These are phyloP conservation scores for Lanmaoa rubissima DNA, from an alignment of 768 basidiomycete species.

Conservation along the genomic window DNA sequence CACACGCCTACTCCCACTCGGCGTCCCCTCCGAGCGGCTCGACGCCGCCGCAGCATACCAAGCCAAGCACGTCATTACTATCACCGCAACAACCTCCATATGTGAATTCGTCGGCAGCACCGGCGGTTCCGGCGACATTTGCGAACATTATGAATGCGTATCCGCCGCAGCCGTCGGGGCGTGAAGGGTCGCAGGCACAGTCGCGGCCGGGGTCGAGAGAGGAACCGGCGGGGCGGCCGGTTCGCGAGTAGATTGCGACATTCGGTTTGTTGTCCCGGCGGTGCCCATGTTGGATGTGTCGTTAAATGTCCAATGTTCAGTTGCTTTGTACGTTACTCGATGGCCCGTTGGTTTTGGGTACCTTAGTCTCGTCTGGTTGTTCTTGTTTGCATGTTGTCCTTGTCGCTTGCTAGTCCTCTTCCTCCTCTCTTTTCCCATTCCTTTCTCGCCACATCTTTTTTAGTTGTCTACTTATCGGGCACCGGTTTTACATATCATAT, in stretches of 20 bases:
- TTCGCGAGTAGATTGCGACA: constrained; percentile 12
- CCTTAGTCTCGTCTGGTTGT: neutral
- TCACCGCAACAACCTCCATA: constrained; percentile 24
- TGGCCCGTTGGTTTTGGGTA: constrained; percentile 1
- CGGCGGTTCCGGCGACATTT: constrained; percentile 50
- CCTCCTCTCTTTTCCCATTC: neutral
- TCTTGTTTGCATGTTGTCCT: constrained; percentile 2
- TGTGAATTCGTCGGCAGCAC: constrained; percentile 17
- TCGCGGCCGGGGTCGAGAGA: constrained; percentile 32
- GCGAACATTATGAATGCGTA: constrained; percentile 76
- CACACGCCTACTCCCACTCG: constrained; percentile 15
- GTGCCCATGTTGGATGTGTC: neutral
- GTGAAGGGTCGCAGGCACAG: constrained; percentile 24
- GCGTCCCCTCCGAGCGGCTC: constrained; percentile 22
- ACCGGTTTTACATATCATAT: constrained; percentile 10
- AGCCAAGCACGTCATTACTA: constrained; percentile 1
- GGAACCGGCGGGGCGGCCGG: constrained; percentile 12
- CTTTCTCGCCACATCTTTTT: neutral
- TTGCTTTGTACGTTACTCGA: constrained; percentile 6
- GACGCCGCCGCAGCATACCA: constrained; percentile 20
- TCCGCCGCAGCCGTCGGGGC: constrained; percentile 34
- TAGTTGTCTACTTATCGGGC: neutral
- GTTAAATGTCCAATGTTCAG: neutral
- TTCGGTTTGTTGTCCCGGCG: neutral
- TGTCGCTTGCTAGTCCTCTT: neutral